Percentiles rank a stretch among this genome's conserved stretches.
phyloP scores from a whole-genome alignment of 768 basidiomycete species.

The Cystofilobasidium bisporidii region DNA sequence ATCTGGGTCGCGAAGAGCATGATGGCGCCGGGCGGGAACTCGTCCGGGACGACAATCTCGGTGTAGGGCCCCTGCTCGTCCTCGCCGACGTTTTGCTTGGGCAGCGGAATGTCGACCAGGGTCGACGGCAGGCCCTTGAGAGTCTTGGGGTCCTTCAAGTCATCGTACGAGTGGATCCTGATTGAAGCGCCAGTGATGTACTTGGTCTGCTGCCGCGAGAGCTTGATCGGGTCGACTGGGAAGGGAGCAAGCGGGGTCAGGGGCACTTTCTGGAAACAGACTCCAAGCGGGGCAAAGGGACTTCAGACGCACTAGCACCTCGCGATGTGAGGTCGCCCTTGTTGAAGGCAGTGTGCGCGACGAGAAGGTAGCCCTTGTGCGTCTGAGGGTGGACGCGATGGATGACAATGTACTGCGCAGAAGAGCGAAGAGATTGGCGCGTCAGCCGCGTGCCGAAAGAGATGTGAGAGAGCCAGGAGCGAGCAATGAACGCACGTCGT shows the following conservation, averaged over 20 bases:
- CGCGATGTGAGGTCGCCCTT: conserved; percentile 64
- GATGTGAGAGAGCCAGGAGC: no score
- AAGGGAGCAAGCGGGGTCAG: not conserved
- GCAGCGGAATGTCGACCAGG: conserved; percentile 55
- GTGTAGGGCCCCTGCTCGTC: conserved; percentile 61
- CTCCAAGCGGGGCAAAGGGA: not conserved
- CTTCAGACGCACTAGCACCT: conserved; percentile 56
- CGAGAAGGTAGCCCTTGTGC: conserved; percentile 82
- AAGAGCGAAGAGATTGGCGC: not conserved
- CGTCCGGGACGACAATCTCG: conserved; percentile 72
- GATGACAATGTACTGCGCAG: conserved; percentile 72
- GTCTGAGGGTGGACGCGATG: conserved; percentile 84
- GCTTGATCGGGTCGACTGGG: conserved; percentile 70
- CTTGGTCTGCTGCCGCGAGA: conserved; percentile 65
- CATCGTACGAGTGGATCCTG: conserved; percentile 56
- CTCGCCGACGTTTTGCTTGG: conserved; percentile 53
- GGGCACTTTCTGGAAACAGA: conserved; percentile 13
- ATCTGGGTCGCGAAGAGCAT: conserved; percentile 84
- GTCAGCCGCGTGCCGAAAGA: not conserved
- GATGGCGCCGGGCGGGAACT: conserved; percentile 91
- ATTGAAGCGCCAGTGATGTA: conserved; percentile 74
- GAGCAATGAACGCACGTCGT: conserved; percentile 75
- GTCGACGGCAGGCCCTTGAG: conserved; percentile 65
- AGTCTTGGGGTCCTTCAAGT: conserved; percentile 45
- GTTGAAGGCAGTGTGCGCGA: conserved; percentile 86